A percentile compares a stretch with the other conserved stretches of the same genome.
phyloP scores from a whole-genome alignment of 306 rosid genomes.

The Fragaria ananassa region DNA sequence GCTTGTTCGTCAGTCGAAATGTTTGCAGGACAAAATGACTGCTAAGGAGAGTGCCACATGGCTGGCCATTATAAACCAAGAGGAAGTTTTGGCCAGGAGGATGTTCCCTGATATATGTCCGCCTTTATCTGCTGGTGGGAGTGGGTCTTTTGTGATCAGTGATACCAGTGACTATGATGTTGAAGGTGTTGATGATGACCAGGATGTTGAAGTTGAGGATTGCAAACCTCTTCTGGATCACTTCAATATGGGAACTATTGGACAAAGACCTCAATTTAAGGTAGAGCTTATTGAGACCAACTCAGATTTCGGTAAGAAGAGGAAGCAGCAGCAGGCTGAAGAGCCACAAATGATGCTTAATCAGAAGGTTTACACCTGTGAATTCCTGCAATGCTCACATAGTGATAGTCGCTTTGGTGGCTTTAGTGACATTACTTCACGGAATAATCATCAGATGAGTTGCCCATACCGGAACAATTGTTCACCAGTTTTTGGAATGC shows the following conservation, averaged over 20 bases:
- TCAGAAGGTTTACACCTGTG: conserved; percentile 40
- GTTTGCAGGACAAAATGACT: conserved; percentile 90
- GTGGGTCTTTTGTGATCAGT: conserved; percentile 52
- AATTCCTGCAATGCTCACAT: conserved; percentile 35
- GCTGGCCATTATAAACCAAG: conserved; percentile 83
- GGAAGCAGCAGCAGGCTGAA: conserved; percentile 32
- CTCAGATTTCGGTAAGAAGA: conserved; percentile 28
- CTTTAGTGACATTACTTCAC: conserved; percentile 36
- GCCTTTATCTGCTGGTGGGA: conserved; percentile 48
- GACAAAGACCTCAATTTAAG: conserved; percentile 40
- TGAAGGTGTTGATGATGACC: conserved; percentile 63
- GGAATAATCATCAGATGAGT: conserved; percentile 50
- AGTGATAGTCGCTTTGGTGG: conserved; percentile 37
- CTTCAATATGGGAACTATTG: conserved; percentile 41
- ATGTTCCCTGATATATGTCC: conserved; percentile 61
- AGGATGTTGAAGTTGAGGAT: conserved; percentile 53
- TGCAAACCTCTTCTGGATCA: conserved; percentile 49
- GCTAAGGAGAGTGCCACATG: conserved; percentile 89
- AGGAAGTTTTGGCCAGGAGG: conserved; percentile 66
- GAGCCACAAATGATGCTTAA: conserved; percentile 25
- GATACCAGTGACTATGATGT: conserved; percentile 76
- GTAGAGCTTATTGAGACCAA: conserved; percentile 33
- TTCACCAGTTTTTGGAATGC: conserved; percentile 29
- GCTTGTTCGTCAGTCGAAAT: conserved; percentile 83
- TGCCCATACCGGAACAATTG: conserved; percentile 33